Base-by-base conservation (phyloP, 345 rosid genomes). In the Trapa incisa region DNA sequence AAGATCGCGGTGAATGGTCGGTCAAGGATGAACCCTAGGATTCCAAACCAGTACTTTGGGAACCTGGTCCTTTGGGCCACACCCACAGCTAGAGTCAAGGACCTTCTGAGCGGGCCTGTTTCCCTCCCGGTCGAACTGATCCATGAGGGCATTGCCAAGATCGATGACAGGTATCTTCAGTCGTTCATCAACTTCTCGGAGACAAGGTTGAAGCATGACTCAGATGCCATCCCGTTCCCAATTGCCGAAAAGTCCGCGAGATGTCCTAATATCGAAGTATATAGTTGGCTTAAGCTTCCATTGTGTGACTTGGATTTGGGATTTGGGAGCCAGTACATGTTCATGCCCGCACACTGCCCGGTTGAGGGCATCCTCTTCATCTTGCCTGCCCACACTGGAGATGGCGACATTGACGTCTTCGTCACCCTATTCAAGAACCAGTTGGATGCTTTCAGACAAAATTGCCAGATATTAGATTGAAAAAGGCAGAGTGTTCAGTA, bases 1-100 rank as follows among this genome's bases (percentile, higher is more conserved):
- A 63, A 65, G 37, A 69, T 78, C 33, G 57, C 74, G 0, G 74
- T 72, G 10, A 52, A 67, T 32, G 73, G 76, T 5, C 45, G 74
- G 13, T 47, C 15, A 42, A 17, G 65, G 22, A 43, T 62, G 68
- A 54, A 42, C 17, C 43, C 43, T 41, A 41, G 43, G 7, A 58
- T 68, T 13, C 75, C 78, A 3, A 61, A 71, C 50, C 67, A 74
- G 37, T 65, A 71, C 67, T 77, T 77, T 38, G 78, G 81, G 1
- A 77, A 77, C 69, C 66, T 74, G 61, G 81, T 71, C 35, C 61
- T 77, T 0, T 74, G 75, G 75, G 71, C 81, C 43, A 68, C 69
- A 15, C 73, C 65, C 5, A 71, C 37, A 37, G 57, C 69, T 8
- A 66, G 48, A 29, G 73, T 69, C 16, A 54, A 66, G 47, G 73